These are phyloP conservation scores for Trametes sp. DNA, from an alignment of 1,284 basidiomycete genomes.

Conservation along the genomic window DNA sequence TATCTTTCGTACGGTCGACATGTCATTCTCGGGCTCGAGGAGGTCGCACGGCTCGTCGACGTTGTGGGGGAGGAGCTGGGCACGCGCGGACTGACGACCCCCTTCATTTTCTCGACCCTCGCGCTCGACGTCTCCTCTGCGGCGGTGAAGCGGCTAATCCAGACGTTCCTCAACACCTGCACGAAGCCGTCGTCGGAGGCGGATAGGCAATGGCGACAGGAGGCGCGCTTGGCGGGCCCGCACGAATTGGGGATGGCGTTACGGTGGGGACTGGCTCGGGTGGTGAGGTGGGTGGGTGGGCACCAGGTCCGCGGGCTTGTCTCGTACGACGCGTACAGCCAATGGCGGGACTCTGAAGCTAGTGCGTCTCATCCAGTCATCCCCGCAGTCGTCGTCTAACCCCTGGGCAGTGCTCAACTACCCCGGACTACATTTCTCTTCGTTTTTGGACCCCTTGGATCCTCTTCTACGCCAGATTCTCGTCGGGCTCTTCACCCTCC, in stretches of 20 bases:
- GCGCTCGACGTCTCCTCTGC: conserved; percentile 83
- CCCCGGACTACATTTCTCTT: conserved; percentile 72
- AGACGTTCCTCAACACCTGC: conserved; percentile 74
- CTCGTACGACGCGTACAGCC: conserved; percentile 80
- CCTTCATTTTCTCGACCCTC: conserved; percentile 87
- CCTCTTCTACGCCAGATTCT: conserved; percentile 67
- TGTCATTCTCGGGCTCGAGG: conserved; percentile 78
- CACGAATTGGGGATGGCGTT: conserved; percentile 88
- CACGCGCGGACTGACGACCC: conserved; percentile 81
- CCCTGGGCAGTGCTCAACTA: conserved; percentile 62
- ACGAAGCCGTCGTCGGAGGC: conserved; percentile 53
- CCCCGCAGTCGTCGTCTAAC: conserved; percentile 17
- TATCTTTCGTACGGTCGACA: conserved; percentile 76
- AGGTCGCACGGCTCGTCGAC: conserved; percentile 74
- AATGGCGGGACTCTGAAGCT: conserved; percentile 80
- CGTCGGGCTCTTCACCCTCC: conserved; percentile 72
- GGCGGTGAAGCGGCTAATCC: conserved; percentile 77
- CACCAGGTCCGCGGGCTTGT: conserved; percentile 76
- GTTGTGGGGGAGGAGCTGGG: conserved; percentile 77
- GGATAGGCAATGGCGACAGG: conserved; percentile 74
- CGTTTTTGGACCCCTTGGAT: conserved; percentile 62
- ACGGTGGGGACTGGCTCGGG: conserved; percentile 83
- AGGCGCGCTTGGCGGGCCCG: conserved; percentile 81
- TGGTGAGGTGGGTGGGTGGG: conserved; percentile 70
- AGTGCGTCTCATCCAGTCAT: conserved; percentile 54